A percentile compares a stretch with the other conserved stretches of the same genome.
phyloP scores from a whole-genome alignment of 225 moss, liverwort and hornwort species.

The Pseudoscleropodium purum region DNA sequence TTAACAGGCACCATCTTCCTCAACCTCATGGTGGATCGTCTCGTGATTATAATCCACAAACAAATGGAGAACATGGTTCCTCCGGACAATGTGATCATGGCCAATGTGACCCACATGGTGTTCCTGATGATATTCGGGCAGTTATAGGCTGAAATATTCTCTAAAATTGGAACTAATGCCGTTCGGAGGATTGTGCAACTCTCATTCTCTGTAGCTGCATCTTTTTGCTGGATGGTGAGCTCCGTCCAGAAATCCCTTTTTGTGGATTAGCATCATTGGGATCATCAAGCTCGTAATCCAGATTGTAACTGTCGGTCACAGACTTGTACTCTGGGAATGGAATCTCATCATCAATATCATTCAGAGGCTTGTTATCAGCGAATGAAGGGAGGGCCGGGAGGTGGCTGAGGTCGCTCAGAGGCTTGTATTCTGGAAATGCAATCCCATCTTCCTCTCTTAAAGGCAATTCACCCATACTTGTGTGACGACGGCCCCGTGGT shows the following conservation, averaged over 20 bases:
- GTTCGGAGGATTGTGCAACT: background rate
- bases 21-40: background rate
- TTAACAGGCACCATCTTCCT: background rate
- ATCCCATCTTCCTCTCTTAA: background rate
- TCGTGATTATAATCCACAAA: constrained; percentile 6
- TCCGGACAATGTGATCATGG: background rate
- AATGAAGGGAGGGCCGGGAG: background rate
- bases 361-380: background rate
- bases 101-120: constrained; percentile 1
- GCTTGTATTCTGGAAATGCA: background rate
- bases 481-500: background rate
- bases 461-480: background rate
- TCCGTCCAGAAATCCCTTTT: background rate
- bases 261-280: background rate
- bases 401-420: background rate
- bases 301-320: background rate
- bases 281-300: background rate
- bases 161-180: background rate
- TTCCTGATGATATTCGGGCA: background rate
- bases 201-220: background rate
- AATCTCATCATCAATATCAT: background rate
- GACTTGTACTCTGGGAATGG: background rate
- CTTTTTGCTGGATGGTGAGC: background rate
- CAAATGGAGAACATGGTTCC: background rate
- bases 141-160: background rate